Evolutionary conservation across 768 basidiomycete genomes (phyloP).

Genomic region (Xanthoconium stramineum): DNA sequence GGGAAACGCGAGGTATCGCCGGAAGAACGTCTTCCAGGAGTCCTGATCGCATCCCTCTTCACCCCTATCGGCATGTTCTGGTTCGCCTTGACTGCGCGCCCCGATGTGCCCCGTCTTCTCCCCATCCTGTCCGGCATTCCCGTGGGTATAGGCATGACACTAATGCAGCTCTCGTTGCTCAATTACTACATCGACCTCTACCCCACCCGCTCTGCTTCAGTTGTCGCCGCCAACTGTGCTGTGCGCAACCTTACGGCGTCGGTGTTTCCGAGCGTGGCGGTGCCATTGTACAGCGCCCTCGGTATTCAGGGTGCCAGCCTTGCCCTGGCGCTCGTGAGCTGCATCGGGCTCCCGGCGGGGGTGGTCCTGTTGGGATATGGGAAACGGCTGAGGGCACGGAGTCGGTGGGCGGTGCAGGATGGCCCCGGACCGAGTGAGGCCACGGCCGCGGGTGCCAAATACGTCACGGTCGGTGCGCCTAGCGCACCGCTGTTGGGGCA

Average conservation of each 20-base stretch:
- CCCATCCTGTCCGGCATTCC: slow-evolving; percentile 24
- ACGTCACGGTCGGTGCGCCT: background rate
- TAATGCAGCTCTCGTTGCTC: slow-evolving; percentile 25
- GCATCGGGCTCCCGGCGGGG: slow-evolving; percentile 21
- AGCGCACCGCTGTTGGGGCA: slow-evolving; percentile 17
- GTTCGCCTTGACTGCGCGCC: slow-evolving; percentile 22
- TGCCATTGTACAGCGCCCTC: slow-evolving; percentile 21
- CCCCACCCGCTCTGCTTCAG: slow-evolving; percentile 29
- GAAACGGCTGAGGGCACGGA: slow-evolving; percentile 18
- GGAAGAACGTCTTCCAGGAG: slow-evolving; percentile 27
- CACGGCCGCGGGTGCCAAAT: background rate
- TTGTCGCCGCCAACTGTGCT: slow-evolving; percentile 27
- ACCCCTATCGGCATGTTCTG: slow-evolving; percentile 29
- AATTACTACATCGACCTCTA: slow-evolving; percentile 32
- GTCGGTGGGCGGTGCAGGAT: slow-evolving; percentile 27
- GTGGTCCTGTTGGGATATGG: slow-evolving; percentile 21
- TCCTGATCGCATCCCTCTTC: slow-evolving; percentile 24
- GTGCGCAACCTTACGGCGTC: slow-evolving; percentile 21
- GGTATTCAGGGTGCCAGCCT: slow-evolving; percentile 20
- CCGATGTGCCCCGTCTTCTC: slow-evolving; percentile 7
- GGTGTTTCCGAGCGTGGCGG: slow-evolving; percentile 23
- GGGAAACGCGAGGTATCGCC: slow-evolving; percentile 25
- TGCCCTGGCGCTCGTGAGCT: slow-evolving; percentile 22
- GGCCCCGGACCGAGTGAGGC: background rate
- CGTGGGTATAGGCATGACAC: slow-evolving; percentile 28